Evolutionary conservation across 2,329 filamentous ascomycete species (phyloP), one percentile per base, ranked within the genome.

Genomic region (Helminthosporium solani): DNA sequence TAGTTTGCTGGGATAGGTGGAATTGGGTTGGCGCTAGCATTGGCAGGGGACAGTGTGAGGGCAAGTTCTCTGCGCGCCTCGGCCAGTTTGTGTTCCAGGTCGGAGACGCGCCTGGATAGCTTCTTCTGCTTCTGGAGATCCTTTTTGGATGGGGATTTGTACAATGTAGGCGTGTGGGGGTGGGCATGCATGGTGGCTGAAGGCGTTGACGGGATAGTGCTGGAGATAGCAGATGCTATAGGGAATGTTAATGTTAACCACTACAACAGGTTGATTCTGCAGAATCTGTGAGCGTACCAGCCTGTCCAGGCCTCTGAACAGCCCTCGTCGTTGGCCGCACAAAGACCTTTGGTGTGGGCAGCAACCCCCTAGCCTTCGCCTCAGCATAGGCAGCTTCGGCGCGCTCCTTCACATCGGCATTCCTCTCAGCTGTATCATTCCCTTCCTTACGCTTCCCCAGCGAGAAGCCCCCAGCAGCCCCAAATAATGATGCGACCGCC

Each of bases 81-180:
- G 14, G 78, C 70, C 23, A 85, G 73, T 59, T 84, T 83, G 11
- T 71, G 63, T 55, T 85, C 82, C 11, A 85, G 73, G 52, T 84
- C 76, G 53, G 79, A 83, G 23, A 85, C 81, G 42, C 79, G 75
- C 66, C 82, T 83, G 33, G 75, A 70, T 25, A 85, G 67, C 50
- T 80, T 82, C 47, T 76, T 72, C 55, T 84, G 79, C 56, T 76
- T 78, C 40, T 77, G 71, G 5, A 84, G 66, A 42, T 84, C 81
- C 54, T 77, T 79, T 56, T 77, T 79, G 2, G 79, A 82, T 2
- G 74, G 73, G 19, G 77, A 73, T 33, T 71, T 73, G 46, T 73
- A 74, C 27, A 80, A 60, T 5, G 54, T 50, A 1, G 62, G 66
- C 1, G 61, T 64, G 23, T 52, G 49, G 12, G 61, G 27, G 19